Evolutionary conservation across 1,139 yeast species (phyloP).

Genomic region (Yamadazyma mexicana): DNA sequence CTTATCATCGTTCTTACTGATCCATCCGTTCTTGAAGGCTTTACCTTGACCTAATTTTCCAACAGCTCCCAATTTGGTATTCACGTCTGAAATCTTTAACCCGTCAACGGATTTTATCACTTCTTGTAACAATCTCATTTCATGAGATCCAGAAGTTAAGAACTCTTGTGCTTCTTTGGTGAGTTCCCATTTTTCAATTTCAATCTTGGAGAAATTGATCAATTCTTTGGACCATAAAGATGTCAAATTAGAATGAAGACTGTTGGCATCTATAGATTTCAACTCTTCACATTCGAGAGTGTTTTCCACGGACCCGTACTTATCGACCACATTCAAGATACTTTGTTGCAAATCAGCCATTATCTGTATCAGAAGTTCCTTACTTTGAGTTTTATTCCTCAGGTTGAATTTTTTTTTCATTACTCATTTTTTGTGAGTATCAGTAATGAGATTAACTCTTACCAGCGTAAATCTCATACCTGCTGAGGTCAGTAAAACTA

Average conservation of each 20-base stretch:
- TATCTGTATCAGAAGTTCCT: too few relatives aligned
- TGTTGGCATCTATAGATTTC: constrained; percentile 35
- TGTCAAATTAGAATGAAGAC: constrained; percentile 71
- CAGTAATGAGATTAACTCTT: constrained; percentile 3
- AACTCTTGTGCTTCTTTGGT: constrained; percentile 85
- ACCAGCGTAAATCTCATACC: constrained; percentile 2
- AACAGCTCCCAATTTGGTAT: constrained; percentile 69
- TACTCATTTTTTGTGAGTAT: background rate
- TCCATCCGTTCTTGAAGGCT: constrained; percentile 99
- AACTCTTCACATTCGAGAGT: constrained; percentile 58
- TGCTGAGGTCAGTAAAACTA: background rate
- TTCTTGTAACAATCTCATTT: constrained; percentile 74
- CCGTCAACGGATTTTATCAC: constrained; percentile 77
- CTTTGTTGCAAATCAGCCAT: constrained; percentile 60
- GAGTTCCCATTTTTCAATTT: constrained; percentile 72
- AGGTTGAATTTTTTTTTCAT: constrained; percentile 1
- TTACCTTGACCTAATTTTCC: constrained; percentile 96
- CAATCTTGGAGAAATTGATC: constrained; percentile 73
- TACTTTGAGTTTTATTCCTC: background rate
- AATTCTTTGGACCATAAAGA: constrained; percentile 84
- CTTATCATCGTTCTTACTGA: constrained; percentile 80
- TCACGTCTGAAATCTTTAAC: constrained; percentile 79
- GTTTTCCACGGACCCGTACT: constrained; percentile 53
- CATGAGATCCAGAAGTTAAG: constrained; percentile 82
- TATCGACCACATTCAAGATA: constrained; percentile 63